Conservation (phyloP, 768 basidiomycete species). For the Agrocybe praecox region DNA sequence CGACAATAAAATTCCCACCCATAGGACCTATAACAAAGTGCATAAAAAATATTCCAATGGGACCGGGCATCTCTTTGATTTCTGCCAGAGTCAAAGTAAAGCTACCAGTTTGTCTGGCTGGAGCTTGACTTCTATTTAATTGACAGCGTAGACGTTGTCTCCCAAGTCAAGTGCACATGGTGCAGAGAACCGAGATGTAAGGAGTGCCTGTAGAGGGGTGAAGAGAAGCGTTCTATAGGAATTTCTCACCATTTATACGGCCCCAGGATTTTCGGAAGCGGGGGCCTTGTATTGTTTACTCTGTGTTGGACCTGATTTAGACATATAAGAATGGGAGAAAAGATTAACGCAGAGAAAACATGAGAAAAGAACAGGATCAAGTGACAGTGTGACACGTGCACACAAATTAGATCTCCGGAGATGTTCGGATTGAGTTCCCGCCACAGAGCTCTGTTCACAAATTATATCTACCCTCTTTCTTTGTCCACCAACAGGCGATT, state of each 20-base stretch:
- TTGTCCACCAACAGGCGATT: slow-evolving; percentile 18
- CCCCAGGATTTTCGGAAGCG: slow-evolving; percentile 11
- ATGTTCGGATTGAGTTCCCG: slow-evolving; percentile 27
- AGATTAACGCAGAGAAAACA: slow-evolving; percentile 8
- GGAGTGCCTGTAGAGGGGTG: slow-evolving; percentile 20
- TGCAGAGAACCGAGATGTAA: slow-evolving; percentile 23
- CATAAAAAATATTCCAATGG: neutral
- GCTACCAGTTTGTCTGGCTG: slow-evolving; percentile 15
- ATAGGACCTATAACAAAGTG: slow-evolving; percentile 10
- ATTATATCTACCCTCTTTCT: slow-evolving; percentile 24
- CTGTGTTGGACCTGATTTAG: slow-evolving; percentile 15
- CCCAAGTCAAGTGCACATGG: slow-evolving; percentile 27
- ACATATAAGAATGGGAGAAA: slow-evolving; percentile 4
- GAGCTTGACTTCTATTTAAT: slow-evolving; percentile 23
- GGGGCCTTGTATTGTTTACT: slow-evolving; percentile 25
- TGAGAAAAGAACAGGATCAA: slow-evolving; percentile 23
- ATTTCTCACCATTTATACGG: slow-evolving; percentile 23
- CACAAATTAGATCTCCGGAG: slow-evolving; percentile 22
- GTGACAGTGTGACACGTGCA: slow-evolving; percentile 33
- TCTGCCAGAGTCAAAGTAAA: slow-evolving; percentile 24
- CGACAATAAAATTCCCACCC: slow-evolving; percentile 18
- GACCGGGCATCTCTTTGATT: slow-evolving; percentile 21
- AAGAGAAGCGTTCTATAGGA: neutral
- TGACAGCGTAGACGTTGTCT: slow-evolving; percentile 17
- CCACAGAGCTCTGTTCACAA: slow-evolving; percentile 22